phyloP scores from a whole-genome alignment of 176 grass and related monocot genomes.

The Pharus latifolius region DNA sequence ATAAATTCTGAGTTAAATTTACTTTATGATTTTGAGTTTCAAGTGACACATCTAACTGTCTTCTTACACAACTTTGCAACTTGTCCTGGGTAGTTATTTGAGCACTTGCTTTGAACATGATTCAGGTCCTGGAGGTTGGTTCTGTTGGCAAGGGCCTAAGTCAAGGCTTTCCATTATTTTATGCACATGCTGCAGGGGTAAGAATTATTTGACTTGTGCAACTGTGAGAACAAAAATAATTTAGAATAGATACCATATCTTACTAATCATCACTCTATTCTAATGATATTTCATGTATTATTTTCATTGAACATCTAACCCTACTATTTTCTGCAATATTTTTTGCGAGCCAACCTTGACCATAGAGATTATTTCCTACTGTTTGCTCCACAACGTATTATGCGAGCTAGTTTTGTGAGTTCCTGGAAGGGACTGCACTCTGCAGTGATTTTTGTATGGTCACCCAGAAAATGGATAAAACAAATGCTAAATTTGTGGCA shows the following conservation, averaged over 20 bases:
- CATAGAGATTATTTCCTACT: neutral
- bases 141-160: conserved; percentile 72
- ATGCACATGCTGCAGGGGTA: conserved; percentile 73
- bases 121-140: conserved; percentile 84
- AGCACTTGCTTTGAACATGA: neutral
- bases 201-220: conserved; percentile 10
- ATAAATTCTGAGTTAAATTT: conserved; percentile 4
- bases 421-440: neutral
- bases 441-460: neutral
- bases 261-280: too few relatives aligned
- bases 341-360: neutral
- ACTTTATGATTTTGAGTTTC: neutral
- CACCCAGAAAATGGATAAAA: neutral
- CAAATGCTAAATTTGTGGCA: neutral
- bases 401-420: neutral
- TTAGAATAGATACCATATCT: neutral
- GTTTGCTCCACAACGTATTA: neutral
- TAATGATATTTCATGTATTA: too few relatives aligned
- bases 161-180: conserved; percentile 55
- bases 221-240: neutral
- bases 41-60: neutral
- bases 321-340: neutral
- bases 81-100: neutral
- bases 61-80: neutral
- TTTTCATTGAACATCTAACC: too few relatives aligned